Evolutionary conservation across 805 yeast species (phyloP), one percentile per base, ranked within the genome.

Genomic region (Kuraishia molischiana): DNA sequence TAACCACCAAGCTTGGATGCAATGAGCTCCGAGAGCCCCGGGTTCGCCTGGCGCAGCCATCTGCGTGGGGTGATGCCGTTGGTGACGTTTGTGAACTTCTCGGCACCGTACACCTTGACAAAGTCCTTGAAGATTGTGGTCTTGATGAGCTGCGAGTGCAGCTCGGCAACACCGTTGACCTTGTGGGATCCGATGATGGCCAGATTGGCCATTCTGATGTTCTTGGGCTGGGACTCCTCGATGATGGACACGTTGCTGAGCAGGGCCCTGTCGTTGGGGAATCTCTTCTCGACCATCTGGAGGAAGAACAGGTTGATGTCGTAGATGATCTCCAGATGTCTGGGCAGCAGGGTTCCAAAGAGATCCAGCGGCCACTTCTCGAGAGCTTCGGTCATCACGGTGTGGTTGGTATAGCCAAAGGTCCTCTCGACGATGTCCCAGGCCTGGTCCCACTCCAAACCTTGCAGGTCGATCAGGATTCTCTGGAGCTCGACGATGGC

Each of bases 61-160:
- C 97, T 79, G 70, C 97, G 78, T 49, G 96, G 96, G 3, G 97
- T 87, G 54, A 87, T 78, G 64, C 97, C 97, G 59, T 87, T 87
- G 36, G 97, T 87, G 43, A 87, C 95, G 52, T 87, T 87, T 37
- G 85, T 84, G 61, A 87, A 87, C 61, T 83, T 85, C 44, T 84
- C 85, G 18, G 69, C 52, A 36, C 97, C 97, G 50, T 74, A 87
- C 28, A 87, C 70, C 44, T 70, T 72, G 39, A 87, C 97, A 55
- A 87, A 87, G 61, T 89, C 96, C 57, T 79, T 79, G 64, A 87
- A 87, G 48, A 87, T 84, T 4, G 95, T 85, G 24, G 92, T 84
- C 58, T 74, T 82, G 59, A 87, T 83, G 56, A 87, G 72, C 56
- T 87, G 95, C 21, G 95, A 85, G 62, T 87, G 97, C 52, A 87